Conservation (phyloP, 1,284 basidiomycete genomes). For the Cystobasidiaceae sp. region DNA sequence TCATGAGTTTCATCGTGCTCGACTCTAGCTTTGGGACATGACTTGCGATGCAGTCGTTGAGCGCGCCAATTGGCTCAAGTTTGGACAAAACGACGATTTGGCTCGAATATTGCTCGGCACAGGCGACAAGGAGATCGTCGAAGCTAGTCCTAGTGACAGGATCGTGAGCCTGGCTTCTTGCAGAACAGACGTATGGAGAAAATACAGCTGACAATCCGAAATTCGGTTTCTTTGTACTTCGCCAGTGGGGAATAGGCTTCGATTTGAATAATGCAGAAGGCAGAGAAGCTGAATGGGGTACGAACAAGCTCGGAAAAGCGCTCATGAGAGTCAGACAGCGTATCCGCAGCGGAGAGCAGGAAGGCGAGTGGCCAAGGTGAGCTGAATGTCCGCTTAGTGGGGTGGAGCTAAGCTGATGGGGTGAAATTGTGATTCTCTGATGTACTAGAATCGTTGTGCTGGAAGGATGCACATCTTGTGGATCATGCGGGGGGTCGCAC, state of each 20-base stretch:
- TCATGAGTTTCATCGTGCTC: background rate
- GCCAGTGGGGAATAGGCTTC: slow-evolving; percentile 58
- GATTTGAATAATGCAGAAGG: slow-evolving; percentile 52
- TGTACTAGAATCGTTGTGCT: slow-evolving; percentile 12
- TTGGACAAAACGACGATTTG: slow-evolving; percentile 63
- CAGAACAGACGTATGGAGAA: too few relatives aligned
- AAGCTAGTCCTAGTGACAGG: slow-evolving; percentile 57
- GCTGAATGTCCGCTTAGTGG: background rate
- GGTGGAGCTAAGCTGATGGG: too few relatives aligned
- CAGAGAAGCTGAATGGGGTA: slow-evolving; percentile 49
- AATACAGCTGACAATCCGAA: too few relatives aligned
- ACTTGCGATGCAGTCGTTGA: slow-evolving; percentile 54
- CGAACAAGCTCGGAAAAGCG: slow-evolving; percentile 48
- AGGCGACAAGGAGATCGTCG: slow-evolving; percentile 53
- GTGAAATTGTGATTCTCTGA: too few relatives aligned
- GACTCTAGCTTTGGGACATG: slow-evolving; percentile 48
- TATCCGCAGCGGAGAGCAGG: slow-evolving; percentile 42
- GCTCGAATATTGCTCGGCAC: slow-evolving; percentile 51
- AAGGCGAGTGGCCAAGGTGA: slow-evolving; percentile 30
- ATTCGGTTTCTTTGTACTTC: too few relatives aligned
- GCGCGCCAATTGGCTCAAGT: slow-evolving; percentile 56
- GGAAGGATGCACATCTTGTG: slow-evolving; percentile 28
- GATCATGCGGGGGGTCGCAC: slow-evolving; percentile 16
- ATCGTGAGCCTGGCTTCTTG: slow-evolving; percentile 45
- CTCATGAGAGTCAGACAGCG: slow-evolving; percentile 44